Evolutionary conservation across 495 filamentous ascomycete species (phyloP).

Genomic region (Chaetomium tenue): DNA sequence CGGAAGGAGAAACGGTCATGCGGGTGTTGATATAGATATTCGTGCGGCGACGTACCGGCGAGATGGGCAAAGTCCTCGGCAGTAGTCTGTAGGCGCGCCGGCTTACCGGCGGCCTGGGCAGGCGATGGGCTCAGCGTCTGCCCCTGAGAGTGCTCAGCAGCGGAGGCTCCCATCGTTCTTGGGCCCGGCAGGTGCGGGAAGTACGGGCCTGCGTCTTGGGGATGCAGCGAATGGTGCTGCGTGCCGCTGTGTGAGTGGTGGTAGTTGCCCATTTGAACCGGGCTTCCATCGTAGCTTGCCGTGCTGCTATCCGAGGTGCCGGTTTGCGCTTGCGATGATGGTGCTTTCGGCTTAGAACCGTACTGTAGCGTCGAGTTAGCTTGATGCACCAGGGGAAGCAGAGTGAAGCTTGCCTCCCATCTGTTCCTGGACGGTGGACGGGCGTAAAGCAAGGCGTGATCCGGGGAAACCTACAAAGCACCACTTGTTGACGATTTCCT

Average conservation of each 20-base stretch:
- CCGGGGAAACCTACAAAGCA: constrained; percentile 84
- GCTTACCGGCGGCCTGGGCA: constrained; percentile 18
- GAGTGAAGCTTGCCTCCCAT: constrained; percentile 32
- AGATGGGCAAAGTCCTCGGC: constrained; percentile 33
- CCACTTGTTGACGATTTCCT: constrained; percentile 94
- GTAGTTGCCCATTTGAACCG: constrained; percentile 35
- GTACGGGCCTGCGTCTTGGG: constrained; percentile 38
- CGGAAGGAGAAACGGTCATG: constrained; percentile 44
- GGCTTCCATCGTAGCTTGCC: constrained; percentile 42
- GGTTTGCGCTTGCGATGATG: constrained; percentile 34
- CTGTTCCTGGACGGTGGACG: constrained; percentile 30
- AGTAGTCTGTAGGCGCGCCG: constrained; percentile 30
- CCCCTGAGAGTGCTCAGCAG: constrained; percentile 36
- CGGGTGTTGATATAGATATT: constrained; percentile 39
- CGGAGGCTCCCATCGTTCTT: constrained; percentile 33
- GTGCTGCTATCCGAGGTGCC: constrained; percentile 36
- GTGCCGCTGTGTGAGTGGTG: constrained; percentile 36
- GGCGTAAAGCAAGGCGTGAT: constrained; percentile 22
- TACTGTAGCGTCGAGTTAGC: constrained; percentile 40
- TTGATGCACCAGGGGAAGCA: neutral
- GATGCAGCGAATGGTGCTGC: constrained; percentile 42
- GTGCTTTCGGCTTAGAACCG: constrained; percentile 45
- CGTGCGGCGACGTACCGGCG: constrained; percentile 44
- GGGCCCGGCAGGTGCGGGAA: constrained; percentile 30
- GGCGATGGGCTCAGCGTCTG: neutral